Percentiles rank a stretch among this genome's conserved stretches.
Conservation (phyloP, 305 asterid genomes). For the Fraxinus greggii region DNA sequence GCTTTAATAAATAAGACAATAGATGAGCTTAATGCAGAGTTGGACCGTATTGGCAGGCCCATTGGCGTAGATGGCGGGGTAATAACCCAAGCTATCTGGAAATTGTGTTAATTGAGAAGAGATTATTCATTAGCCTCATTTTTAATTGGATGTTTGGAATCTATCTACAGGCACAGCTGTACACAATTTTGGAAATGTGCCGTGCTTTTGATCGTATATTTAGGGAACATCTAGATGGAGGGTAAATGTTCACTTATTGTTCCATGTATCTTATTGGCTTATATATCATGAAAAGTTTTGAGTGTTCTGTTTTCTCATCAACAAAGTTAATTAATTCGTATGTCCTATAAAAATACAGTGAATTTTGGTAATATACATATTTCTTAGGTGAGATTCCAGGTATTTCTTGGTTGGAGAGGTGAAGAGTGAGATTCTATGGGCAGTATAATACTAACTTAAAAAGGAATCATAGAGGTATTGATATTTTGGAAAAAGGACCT, state of each 20-base stretch:
- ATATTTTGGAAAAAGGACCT: neutral
- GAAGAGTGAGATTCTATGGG: neutral
- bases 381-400: neutral
- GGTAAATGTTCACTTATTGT: constrained; percentile 47
- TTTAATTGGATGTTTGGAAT: constrained; percentile 27
- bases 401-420: neutral
- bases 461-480: neutral
- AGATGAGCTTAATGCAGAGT: constrained; percentile 92
- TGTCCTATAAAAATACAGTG: neutral
- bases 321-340: neutral
- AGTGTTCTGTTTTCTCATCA: neutral
- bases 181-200: constrained; percentile 93
- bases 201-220: constrained; percentile 94
- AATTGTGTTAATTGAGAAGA: constrained; percentile 13
- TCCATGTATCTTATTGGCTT: constrained; percentile 10
- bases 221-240: constrained; percentile 92
- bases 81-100: constrained; percentile 31
- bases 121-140: neutral
- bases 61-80: constrained; percentile 95
- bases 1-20: constrained; percentile 86
- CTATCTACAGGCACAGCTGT: constrained; percentile 78
- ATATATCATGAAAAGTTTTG: neutral
- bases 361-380: neutral
- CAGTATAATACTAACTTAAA: neutral
- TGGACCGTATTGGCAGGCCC: constrained; percentile 94